Conservation (phyloP, 805 yeast species). For the Phaffomyces opuntiae region DNA sequence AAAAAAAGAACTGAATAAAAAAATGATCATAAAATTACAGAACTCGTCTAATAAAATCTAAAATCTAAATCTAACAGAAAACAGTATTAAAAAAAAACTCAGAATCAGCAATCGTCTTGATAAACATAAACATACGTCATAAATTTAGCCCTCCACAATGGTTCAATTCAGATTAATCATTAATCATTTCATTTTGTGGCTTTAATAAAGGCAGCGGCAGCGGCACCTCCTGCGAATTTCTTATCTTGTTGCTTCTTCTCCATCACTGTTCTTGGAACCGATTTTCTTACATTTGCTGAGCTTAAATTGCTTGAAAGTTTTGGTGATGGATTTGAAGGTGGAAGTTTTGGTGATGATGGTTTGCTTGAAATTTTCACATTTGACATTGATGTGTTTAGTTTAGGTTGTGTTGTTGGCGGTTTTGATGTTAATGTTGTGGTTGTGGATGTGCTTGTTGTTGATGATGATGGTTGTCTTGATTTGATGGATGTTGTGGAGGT, state of each 20-base stretch:
- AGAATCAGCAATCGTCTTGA: too few species aligned
- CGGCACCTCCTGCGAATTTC: constrained; percentile 28
- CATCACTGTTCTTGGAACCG: constrained; percentile 10
- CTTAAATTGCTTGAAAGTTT: not conserved
- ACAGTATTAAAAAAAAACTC: too few species aligned
- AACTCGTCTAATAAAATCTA: too few species aligned
- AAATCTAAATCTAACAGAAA: too few species aligned
- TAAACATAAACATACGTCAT: too few species aligned
- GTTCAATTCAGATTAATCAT: too few species aligned
- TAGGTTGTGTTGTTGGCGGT: not conserved
- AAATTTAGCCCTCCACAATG: too few species aligned
- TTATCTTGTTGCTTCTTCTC: constrained; percentile 17
- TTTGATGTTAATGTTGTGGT: not conserved
- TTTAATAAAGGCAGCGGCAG: constrained; percentile 26
- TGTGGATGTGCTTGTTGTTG: not conserved
- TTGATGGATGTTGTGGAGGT: not conserved
- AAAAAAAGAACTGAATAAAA: not conserved
- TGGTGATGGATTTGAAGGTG: not conserved
- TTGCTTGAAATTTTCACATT: not conserved
- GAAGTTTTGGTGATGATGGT: not conserved
- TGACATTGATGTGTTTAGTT: not conserved
- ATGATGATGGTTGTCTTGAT: not conserved
- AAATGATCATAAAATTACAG: not conserved
- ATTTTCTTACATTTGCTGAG: not conserved
- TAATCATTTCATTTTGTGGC: constrained; percentile 5